Evolutionary conservation across 495 filamentous ascomycete species (phyloP), one percentile per base, ranked within the genome.

Genomic region (Podospora tetraspora): DNA sequence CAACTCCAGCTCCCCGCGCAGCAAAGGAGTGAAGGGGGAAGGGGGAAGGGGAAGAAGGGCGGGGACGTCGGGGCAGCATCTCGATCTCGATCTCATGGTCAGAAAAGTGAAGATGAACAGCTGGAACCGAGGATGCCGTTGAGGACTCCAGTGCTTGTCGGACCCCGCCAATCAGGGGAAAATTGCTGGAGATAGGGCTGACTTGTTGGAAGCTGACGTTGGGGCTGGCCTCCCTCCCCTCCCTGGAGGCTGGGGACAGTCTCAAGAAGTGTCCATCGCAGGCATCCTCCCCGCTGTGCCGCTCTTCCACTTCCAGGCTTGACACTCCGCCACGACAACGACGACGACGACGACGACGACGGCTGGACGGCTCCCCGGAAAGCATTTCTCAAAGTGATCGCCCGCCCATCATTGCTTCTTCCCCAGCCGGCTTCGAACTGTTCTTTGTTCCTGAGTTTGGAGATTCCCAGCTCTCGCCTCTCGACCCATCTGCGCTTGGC

Each of bases 121-220:
- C 29, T 30, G 29, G 29, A 30, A 10, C 61, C 61, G 61, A 63
- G 30, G 24, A 22, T 29, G 19, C 60, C 60, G 60, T 29, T 6
- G 8, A 34, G 60, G 19, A n/a, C 22, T 62, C 9, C 25, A 21
- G 25, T 9, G 29, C 9, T 2, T 9, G 29, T 30, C 29, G 29
- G 29, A 11, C 24, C 29, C 30, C 19, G 21, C 61, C 61, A 63
- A 63, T 63, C 19, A 63, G 61, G 19, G n/a, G 27, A 4, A 3
- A 19, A 16, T 13, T 24, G 2, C 12, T n/a, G 30, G 32, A 23
- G 61, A 52, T 64, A 64, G 63, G 63, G 63, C 63, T 64, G 63
- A 64, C 29, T 21, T 34, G 11, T 34, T 34, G 29, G 63, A 23
- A 23, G 23, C 63, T 64, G 63, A 30, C 63, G 63, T 57, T 52